Base-by-base conservation (phyloP, 2,329 filamentous ascomycete species). In the Drechslerella stenobrocha region DNA sequence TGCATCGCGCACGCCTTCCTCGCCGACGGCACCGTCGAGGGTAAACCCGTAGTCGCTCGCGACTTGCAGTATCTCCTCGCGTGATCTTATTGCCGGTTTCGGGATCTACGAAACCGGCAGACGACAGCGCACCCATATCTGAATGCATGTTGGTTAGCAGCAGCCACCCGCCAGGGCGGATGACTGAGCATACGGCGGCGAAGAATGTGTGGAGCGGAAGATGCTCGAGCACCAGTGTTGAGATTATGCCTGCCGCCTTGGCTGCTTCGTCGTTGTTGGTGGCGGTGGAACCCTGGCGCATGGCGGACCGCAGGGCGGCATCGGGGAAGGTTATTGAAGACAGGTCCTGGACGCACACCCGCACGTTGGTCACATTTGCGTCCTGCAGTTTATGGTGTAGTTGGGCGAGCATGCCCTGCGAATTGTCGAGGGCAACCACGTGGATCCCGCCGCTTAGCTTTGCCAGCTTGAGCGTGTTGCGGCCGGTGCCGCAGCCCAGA, bases 91-190 rank as follows among this genome's bases (percentile, higher is more conserved):
- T 76, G 2, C 80, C 80, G 0, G 74, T 75, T 4, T 74, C 74
- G 1, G 44, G 45, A 73, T 84, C 82, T 9, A 83, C 77, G 71
- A 87, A 87, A 0, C 85, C 84, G 0, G 84, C 84, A 23, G 80
- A 81, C 13, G 80, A 77, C 1, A 59, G 40, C 11, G 70, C 69
- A 0, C 83, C 84, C 84, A 87, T 87, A 2, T 86, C 81, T 1
- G 79, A 75, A 73, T 87, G 85, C 85, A 87, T 87, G 72, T 87
- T 87, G 0, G 84, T 87, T n/a, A 87, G 72, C 7, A 87, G 76
- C 3, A 85, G 75, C 47, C 80, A 75, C 0, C 81, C 83, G 0
- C 79, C 79, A 0, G 77, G 75, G 1, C 70, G 71, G 13, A 87
- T 74, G 0, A 82, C 74, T 8, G 72, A 70, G 0, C 77, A 71